Percentiles rank a stretch among this genome's conserved stretches.
These are phyloP conservation scores for Phytophthora pseudosyringae DNA, from an alignment of 352 stramenopile genomes.

Conservation along the genomic window DNA sequence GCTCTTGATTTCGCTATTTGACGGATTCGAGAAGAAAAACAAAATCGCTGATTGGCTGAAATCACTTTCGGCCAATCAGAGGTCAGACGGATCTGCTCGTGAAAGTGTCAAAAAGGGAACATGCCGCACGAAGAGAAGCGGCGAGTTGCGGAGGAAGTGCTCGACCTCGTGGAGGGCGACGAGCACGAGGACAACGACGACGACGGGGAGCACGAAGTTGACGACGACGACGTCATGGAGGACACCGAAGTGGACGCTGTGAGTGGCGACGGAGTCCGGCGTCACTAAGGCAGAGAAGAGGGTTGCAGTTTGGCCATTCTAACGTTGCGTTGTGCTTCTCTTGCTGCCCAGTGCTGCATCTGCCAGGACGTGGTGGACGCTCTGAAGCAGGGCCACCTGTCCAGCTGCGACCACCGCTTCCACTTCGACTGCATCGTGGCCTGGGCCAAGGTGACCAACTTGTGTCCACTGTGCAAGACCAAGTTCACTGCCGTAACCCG, in stretches of 20 bases:
- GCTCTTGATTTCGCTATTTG: not conserved
- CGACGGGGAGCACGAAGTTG: constrained; percentile 14
- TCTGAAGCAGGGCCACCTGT: constrained; percentile 59
- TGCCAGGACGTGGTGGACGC: constrained; percentile 75
- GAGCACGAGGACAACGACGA: constrained; percentile 15
- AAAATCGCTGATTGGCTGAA: constrained; percentile 24
- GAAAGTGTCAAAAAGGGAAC: constrained; percentile 7
- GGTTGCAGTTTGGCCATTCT: not conserved
- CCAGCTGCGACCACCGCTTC: constrained; percentile 80
- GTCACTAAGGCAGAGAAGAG: not conserved
- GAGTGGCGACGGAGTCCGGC: not conserved
- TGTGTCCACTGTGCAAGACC: constrained; percentile 84
- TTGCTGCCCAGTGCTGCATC: constrained; percentile 71
- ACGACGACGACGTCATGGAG: constrained; percentile 36
- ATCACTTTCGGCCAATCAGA: constrained; percentile 8
- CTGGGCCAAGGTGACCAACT: constrained; percentile 85
- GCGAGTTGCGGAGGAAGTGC: constrained; percentile 4
- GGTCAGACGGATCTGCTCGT: not conserved
- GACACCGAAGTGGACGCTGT: constrained; percentile 48
- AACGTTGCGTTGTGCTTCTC: constrained; percentile 9
- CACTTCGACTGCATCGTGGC: constrained; percentile 86
- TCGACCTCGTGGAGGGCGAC: constrained; percentile 9
- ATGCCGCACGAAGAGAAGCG: constrained; percentile 30
- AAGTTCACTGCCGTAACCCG: constrained; percentile 68
- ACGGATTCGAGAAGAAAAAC: constrained; percentile 3